Evolutionary conservation across 2,329 filamentous ascomycete species (phyloP).

Genomic region (Coleophoma crateriformis): DNA sequence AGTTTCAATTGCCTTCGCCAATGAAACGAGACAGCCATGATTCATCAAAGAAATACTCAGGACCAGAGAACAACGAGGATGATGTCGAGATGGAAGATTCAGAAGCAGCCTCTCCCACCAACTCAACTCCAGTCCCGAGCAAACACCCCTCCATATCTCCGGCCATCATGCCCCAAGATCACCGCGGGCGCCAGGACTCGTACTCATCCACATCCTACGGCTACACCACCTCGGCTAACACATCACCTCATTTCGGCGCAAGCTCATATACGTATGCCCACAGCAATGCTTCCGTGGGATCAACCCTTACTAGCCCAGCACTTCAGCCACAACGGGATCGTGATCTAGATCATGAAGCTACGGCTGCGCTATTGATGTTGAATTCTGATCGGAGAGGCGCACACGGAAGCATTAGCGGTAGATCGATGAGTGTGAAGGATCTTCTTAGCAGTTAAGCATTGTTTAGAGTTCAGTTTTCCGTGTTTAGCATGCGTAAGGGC

Average conservation of each 20-base stretch:
- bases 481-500: too few species aligned
- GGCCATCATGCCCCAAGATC: slow-evolving; percentile 40
- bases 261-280: slow-evolving; percentile 35
- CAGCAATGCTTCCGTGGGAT: slow-evolving; percentile 34
- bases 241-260: slow-evolving; percentile 54
- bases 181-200: slow-evolving; percentile 41
- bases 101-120: slow-evolving; percentile 42
- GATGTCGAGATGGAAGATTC: slow-evolving; percentile 59
- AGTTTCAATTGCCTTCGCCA: slow-evolving; percentile 16
- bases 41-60: slow-evolving; percentile 32
- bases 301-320: slow-evolving; percentile 52
- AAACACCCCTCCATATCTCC: slow-evolving; percentile 45
- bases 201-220: slow-evolving; percentile 45
- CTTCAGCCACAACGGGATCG: slow-evolving; percentile 48
- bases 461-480: neutral
- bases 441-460: slow-evolving; percentile 40
- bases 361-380: slow-evolving; percentile 81
- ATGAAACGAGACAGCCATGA: slow-evolving; percentile 13
- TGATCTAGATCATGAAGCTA: slow-evolving; percentile 61
- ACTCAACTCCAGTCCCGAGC: slow-evolving; percentile 24
- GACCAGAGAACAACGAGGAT: slow-evolving; percentile 37
- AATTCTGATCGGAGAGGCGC: slow-evolving; percentile 60
- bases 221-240: slow-evolving; percentile 41
- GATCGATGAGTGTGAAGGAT: slow-evolving; percentile 50
- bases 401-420: slow-evolving; percentile 23